phyloP scores from a whole-genome alignment of 176 grass and related monocot species.

The Zea mays region Zm-B73-REFERENCE-NAM-5.0 NC_050102.1:178474001-178474500 shows the following conservation, averaged over 20 bases:
- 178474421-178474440: slow-evolving; percentile 61
- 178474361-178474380: slow-evolving; percentile 93
- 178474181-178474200: slow-evolving; percentile 84
- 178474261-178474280: slow-evolving; percentile 27
- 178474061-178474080: slow-evolving; percentile 94
- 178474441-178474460: slow-evolving; percentile 77
- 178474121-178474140: slow-evolving; percentile 87
- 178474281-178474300: slow-evolving; percentile 66
- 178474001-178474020: slow-evolving; percentile 66
- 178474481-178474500: slow-evolving; percentile 45
- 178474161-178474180: slow-evolving; percentile 67
- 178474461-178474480: slow-evolving; percentile 67
- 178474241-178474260: slow-evolving; percentile 52
- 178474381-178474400: slow-evolving; percentile 83
- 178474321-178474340: slow-evolving; percentile 54
- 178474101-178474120: slow-evolving; percentile 77
- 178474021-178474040: slow-evolving; percentile 75
- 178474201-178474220: slow-evolving; percentile 72
- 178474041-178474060: slow-evolving; percentile 77
- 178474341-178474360: slow-evolving; percentile 62
- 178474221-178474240: slow-evolving; percentile 72
- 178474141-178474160: slow-evolving; percentile 83
- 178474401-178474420: slow-evolving; percentile 63
- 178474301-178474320: slow-evolving; percentile 70
- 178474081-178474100: slow-evolving; percentile 93